Base-by-base conservation (phyloP, 441 rosid species). In the Adansonia rubrostipa region DNA sequence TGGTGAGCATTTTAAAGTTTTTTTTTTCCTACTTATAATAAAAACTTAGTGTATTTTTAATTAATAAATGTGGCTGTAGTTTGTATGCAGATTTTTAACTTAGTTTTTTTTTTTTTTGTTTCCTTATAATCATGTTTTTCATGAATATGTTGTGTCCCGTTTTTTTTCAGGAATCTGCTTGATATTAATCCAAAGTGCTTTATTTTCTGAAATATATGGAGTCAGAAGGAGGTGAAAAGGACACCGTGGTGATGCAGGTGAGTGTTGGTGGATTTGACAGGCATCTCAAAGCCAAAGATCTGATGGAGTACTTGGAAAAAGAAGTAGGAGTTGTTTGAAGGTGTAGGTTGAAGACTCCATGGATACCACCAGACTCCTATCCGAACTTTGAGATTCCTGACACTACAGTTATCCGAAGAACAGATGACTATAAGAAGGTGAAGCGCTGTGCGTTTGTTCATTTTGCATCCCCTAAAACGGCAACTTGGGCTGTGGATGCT, bases 381-480 rank as follows among this genome's bases (percentile, higher is more conserved):
- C 98, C 95, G 10, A 78, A 90, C 53, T 92, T 88, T 80, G 83
- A 80, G 73, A 82, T 87, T 74, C 7, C 66, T 0, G 74, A 79
- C 65, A 74, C 79, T 60, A 63, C 82, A 44, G 40, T 10, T 54
- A 83, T 86, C 53, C 78, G 5, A 65, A 78, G 40, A 71, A 57
- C 66, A 13, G 83, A 86, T 73, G 83, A 68, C 20, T 91, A 87
- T 76, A 86, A 67, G 81, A 85, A 80, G 84, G 93, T 95, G 68
- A 92, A 81, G 75, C 95, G 94, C 9, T 95, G 89, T 78, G 97
- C 98, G 1, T 95, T 92, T 80, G 93, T 92, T 47, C 97, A 95
- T 88, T 95, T 95, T 81, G 91, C 92, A 14, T 11, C 7, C 22
- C 78, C 94, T 56, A 75, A 80, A 7, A 84, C 94, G 19, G 84